Conservation (phyloP, 352 stramenopile species). For the Achlya hypogyna region DNA sequence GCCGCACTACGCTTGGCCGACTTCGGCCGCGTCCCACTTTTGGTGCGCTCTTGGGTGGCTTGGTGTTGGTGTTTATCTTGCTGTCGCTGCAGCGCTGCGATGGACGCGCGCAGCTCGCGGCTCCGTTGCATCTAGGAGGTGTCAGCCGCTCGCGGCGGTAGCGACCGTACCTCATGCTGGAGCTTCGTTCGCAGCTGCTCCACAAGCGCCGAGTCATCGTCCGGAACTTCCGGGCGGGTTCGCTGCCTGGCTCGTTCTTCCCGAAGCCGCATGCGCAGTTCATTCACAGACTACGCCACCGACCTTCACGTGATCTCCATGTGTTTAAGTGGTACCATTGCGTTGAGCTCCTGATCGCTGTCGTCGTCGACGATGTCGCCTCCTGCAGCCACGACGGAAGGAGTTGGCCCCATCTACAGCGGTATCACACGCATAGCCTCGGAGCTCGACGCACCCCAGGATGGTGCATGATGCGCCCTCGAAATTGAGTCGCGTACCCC, state of each 20-base stretch:
- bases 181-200: not conserved
- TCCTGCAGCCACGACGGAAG: no score
- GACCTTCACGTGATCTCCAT: not conserved
- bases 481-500: constrained; percentile 45
- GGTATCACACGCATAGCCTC: no score
- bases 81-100: constrained; percentile 31
- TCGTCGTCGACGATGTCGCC: not conserved
- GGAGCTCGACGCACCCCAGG: no score
- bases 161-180: not conserved
- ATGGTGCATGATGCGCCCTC: constrained; percentile 28
- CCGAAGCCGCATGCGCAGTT: not conserved
- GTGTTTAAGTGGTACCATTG: not conserved
- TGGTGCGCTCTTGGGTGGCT: not conserved
- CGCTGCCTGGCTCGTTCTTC: constrained; percentile 22
- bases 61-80: constrained; percentile 20
- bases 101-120: constrained; percentile 33
- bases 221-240: not conserved
- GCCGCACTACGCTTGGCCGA: not conserved
- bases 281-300: not conserved
- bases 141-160: constrained; percentile 23
- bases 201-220: constrained; percentile 12
- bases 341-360: not conserved
- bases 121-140: constrained; percentile 35
- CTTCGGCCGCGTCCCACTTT: not conserved
- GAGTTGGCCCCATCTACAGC: no score